Percentiles rank a stretch among this genome's conserved stretches.
Conservation (phyloP, 2,329 filamentous ascomycete species). For the Magnaporthales sp. region DNA sequence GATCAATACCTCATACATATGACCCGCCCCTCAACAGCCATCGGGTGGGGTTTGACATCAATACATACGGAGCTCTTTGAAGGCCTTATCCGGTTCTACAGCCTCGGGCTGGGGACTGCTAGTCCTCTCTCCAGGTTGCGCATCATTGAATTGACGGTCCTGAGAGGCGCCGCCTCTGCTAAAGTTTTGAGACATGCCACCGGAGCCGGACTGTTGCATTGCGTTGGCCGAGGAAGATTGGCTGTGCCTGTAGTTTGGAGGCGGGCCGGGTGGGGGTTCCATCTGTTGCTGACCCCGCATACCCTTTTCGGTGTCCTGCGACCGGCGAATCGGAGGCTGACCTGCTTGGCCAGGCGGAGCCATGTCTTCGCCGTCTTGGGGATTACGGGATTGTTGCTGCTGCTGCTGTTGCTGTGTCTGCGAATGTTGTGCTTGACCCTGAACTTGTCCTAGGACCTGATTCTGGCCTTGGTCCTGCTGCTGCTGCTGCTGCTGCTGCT, state of each 20-base stretch:
- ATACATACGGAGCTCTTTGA: constrained; percentile 47
- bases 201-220: constrained; percentile 23
- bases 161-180: constrained; percentile 27
- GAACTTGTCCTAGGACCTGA: not conserved
- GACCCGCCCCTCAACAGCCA: not conserved
- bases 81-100: constrained; percentile 41
- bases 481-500: constrained; percentile 5
- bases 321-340: constrained; percentile 32
- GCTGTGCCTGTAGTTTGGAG: constrained; percentile 43
- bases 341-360: constrained; percentile 33
- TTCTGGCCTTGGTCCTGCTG: not conserved
- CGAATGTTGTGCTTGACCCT: constrained; percentile 15
- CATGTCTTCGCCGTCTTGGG: constrained; percentile 26
- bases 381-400: constrained; percentile 16
- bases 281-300: constrained; percentile 26
- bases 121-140: constrained; percentile 37
- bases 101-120: constrained; percentile 47
- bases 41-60: not conserved
- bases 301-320: constrained; percentile 39
- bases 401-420: constrained; percentile 24
- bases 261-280: constrained; percentile 35
- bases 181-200: constrained; percentile 27
- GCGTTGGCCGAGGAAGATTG: constrained; percentile 31
- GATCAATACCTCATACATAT: not conserved
- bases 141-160: constrained; percentile 34